Percentiles rank a stretch among this genome's conserved stretches.
phyloP scores from a whole-genome alignment of 352 stramenopile species.

The Phytopythium montanum region DNA sequence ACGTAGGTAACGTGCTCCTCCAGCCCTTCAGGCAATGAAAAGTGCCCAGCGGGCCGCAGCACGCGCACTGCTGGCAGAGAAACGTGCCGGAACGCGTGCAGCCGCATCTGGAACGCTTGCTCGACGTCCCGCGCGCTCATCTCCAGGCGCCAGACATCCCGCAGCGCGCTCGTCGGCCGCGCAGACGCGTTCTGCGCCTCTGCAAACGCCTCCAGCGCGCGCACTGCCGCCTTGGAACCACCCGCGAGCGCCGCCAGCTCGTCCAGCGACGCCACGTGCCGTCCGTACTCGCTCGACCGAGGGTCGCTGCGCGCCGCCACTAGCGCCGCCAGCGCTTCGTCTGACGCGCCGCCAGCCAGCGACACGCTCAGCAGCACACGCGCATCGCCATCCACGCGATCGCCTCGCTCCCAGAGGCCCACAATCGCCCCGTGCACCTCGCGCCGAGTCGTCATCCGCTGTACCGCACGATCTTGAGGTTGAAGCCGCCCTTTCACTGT shows the following conservation, averaged over 20 bases:
- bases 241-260: conserved; percentile 38
- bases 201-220: conserved; percentile 22
- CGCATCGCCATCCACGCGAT: conserved; percentile 20
- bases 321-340: conserved; percentile 31
- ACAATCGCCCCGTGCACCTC: conserved; percentile 15
- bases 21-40: conserved; percentile 34
- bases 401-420: conserved; percentile 20
- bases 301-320: conserved; percentile 46
- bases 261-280: conserved; percentile 28
- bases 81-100: conserved; percentile 47
- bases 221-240: conserved; percentile 16
- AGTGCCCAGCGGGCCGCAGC: conserved; percentile 34
- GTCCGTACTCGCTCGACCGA: conserved; percentile 39
- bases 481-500: background rate
- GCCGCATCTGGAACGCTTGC: conserved; percentile 40
- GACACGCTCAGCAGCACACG: conserved; percentile 35
- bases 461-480: background rate
- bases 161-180: conserved; percentile 15
- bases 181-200: conserved; percentile 7
- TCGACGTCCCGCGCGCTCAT: conserved; percentile 42
- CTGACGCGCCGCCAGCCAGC: conserved; percentile 24
- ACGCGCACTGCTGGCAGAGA: conserved; percentile 26
- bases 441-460: background rate
- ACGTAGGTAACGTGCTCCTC: conserved; percentile 47
- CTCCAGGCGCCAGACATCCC: conserved; percentile 47